Evolutionary conservation across 2,329 filamentous ascomycete genomes (phyloP), one percentile per base, ranked within the genome.

Genomic region (Colletotrichum liriopes): DNA sequence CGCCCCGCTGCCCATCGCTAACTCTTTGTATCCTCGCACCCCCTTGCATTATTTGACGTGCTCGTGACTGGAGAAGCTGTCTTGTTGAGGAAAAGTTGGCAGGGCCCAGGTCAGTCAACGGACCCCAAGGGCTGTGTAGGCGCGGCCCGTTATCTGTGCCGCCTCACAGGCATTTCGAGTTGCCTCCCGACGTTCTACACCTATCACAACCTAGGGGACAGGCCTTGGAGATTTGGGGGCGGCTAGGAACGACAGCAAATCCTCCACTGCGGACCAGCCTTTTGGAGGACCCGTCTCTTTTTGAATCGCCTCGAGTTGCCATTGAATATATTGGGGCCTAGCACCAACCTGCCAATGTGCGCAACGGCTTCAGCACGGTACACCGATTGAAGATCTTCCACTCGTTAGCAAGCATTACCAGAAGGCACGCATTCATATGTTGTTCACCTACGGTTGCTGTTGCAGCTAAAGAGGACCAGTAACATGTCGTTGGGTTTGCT

Each of bases 51-150:
- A 5, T 56, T 12, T 39, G 35, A 20, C 35, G 5, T 56, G 52
- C 32, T 37, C 35, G n/a, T 56, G 54, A 23, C 12, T 14, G 5
- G 20, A 23, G 11, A 20, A 23, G 35, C 12, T 11, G 29, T 9
- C 3, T n/a, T 2, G 5, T 58, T 58, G n/a, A 20, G 37, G 18
- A 20, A 41, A 26, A 9, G 6, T 26, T 41, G n/a, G 7, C 39
- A 7, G 16, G 23, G 23, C 8, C 39, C 8, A 32, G 26, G 20
- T 23, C 29, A n/a, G 6, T 47, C 5, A 47, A 61, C 4, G 26
- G 26, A 65, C 51, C 20, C 39, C 41, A 47, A 47, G 29, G 37
- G 9, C 23, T 60, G 23, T 64, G n/a, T 45, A 37, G 51, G 39
- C 26, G 51, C 39, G n/a, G 51, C 51, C 39, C 23, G 62, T 18